Conservation (phyloP, 805 yeast genomes). For the Sugiyamaella chiloensis region DNA sequence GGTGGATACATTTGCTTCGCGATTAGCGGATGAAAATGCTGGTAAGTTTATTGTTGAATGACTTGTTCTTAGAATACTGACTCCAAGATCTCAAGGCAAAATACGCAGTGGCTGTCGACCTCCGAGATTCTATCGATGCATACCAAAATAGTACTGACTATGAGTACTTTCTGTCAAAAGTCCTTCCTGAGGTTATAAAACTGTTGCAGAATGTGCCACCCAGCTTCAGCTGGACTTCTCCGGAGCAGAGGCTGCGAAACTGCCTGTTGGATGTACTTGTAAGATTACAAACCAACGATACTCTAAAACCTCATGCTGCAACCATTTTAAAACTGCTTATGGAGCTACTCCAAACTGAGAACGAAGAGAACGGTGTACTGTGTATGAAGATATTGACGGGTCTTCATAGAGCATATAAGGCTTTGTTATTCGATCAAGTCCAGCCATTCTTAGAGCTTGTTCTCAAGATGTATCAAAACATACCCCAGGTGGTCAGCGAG, state of each 20-base stretch:
- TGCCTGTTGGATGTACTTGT: constrained; percentile 75
- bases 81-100: constrained; percentile 52
- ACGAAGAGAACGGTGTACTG: constrained; percentile 92
- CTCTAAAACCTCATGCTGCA: constrained; percentile 66
- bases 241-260: constrained; percentile 72
- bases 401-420: constrained; percentile 80
- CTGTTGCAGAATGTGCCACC: constrained; percentile 67
- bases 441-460: constrained; percentile 76
- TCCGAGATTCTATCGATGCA: constrained; percentile 82
- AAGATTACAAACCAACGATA: constrained; percentile 77
- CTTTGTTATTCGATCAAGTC: constrained; percentile 63
- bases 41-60: constrained; percentile 33
- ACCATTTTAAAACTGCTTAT: constrained; percentile 59
- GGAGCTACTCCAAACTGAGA: constrained; percentile 64
- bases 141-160: constrained; percentile 80
- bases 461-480: constrained; percentile 70
- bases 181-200: constrained; percentile 67
- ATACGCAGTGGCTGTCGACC: constrained; percentile 71
- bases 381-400: constrained; percentile 85
- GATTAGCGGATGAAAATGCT: constrained; percentile 48
- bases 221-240: constrained; percentile 60
- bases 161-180: constrained; percentile 63
- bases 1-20: constrained; percentile 63
- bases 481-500: constrained; percentile 69
- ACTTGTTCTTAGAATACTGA: not conserved